Base-by-base conservation (phyloP, 148 eudicot genomes). In the Vaccinium macrocarpon region DNA sequence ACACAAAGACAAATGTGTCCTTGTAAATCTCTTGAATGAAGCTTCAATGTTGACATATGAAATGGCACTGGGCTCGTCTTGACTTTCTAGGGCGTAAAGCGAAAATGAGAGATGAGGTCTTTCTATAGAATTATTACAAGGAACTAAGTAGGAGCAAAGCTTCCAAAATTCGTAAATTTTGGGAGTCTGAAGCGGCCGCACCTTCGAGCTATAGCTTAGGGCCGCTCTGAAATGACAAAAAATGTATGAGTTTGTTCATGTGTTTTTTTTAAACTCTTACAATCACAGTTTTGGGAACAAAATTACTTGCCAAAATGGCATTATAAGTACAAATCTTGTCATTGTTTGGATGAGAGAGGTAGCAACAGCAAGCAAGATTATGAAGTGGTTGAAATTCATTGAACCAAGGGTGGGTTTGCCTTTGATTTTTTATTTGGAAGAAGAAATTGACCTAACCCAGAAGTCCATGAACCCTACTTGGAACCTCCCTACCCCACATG, bases 391-490 rank as follows among this genome's bases (percentile, higher is more conserved):
- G 48, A 35, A 72, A 72, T 72, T 15, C 49, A 7, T 5, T 29
- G 46, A 35, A 42, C 77, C 51, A 38, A 1, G 2, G 51, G 49
- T 38, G 7, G 25, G 49, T 38, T 73, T 73, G n/a, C 18, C 11
- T 73, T 19, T 73, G 10, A 13, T 32, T 7, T 38, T 71, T 27
- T 27, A 14, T 32, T 14, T 70, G 74, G 21, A 29, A 71, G 38
- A 32, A 13, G 8, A 68, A 29, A 71, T 32, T 50, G 77, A 38
- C 77, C 76, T 38, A 19, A 38, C 13, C 19, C 29, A 73, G 4
- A 38, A 73, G 77, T 73, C 77, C 51, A 73, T 42, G 51, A 70
- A 1, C 51, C 77, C n/a, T 73, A 51, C 77, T 73, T 38, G 77
- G 49, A 15, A 18, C 77, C 51, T 42, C 51, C n/a, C 77, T 18